phyloP scores from a whole-genome alignment of 441 rosid species.

The Erodium texanum region DNA sequence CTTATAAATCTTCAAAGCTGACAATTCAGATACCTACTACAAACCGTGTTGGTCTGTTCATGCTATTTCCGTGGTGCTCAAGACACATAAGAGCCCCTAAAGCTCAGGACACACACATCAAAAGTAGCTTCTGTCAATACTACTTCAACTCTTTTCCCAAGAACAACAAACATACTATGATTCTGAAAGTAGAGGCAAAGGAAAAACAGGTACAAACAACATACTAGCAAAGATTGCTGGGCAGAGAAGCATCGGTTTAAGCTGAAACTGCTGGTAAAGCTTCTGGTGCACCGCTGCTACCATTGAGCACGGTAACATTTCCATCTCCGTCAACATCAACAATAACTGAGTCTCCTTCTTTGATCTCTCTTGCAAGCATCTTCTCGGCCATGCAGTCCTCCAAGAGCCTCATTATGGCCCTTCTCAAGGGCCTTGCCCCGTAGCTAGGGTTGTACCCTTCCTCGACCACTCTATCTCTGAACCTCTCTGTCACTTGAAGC shows the following conservation, averaged over 20 bases:
- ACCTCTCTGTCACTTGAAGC: slow-evolving; percentile 91
- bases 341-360: slow-evolving; percentile 88
- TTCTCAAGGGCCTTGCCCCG: slow-evolving; percentile 91
- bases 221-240: background rate
- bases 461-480: slow-evolving; percentile 79
- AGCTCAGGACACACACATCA: too few species aligned
- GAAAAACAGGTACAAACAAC: slow-evolving; percentile 23
- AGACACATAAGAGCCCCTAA: too few species aligned
- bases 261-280: too few species aligned
- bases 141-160: too few species aligned
- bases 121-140: background rate
- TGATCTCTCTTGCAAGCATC: slow-evolving; percentile 92
- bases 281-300: slow-evolving; percentile 47
- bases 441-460: slow-evolving; percentile 95
- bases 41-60: background rate
- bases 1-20: background rate
- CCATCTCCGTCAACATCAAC: slow-evolving; percentile 82
- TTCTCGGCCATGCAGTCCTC: slow-evolving; percentile 99
- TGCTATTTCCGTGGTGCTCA: too few species aligned
- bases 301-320: slow-evolving; percentile 72
- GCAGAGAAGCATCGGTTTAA: too few species aligned
- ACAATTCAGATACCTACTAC: background rate
- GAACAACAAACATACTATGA: too few species aligned
- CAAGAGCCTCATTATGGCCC: slow-evolving; percentile 88
- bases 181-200: too few species aligned